Conservation (phyloP, 164 flowering plant genomes). For the Cinnamomum micranthum region DNA sequence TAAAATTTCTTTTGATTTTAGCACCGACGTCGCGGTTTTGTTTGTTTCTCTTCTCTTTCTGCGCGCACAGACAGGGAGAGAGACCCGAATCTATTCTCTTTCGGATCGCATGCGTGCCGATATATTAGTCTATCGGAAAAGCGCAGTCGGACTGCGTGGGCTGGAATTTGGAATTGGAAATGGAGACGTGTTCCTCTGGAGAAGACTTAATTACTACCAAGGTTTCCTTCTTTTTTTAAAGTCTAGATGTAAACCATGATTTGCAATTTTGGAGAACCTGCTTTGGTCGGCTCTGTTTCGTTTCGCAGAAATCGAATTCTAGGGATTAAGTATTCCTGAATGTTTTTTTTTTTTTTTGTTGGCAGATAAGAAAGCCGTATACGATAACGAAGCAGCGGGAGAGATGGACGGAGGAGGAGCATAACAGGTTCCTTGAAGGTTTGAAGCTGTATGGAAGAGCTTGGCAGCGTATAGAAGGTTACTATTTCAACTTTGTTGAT, state of each 20-base stretch:
- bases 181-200: conserved; percentile 53
- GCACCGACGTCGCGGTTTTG: too few relatives aligned
- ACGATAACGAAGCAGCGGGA: conserved; percentile 92
- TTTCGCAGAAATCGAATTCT: background rate
- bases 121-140: conserved; percentile 32
- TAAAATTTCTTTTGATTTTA: too few relatives aligned
- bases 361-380: conserved; percentile 87
- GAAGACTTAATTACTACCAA: conserved; percentile 42
- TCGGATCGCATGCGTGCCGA: conserved; percentile 20
- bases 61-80: too few relatives aligned
- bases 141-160: conserved; percentile 15
- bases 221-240: background rate
- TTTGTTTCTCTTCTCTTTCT: background rate
- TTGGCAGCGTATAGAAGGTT: conserved; percentile 96
- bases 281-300: too few relatives aligned
- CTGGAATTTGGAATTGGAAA: conserved; percentile 40
- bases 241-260: too few relatives aligned
- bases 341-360: conserved; percentile 4
- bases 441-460: conserved; percentile 91
- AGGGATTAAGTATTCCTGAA: background rate
- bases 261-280: too few relatives aligned
- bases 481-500: too few relatives aligned
- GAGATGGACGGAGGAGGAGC: conserved; percentile 97
- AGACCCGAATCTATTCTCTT: background rate
- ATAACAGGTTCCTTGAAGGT: conserved; percentile 83